These are phyloP conservation scores for Letharia columbiana DNA, from an alignment of 495 filamentous ascomycete genomes.

Conservation along the genomic window DNA sequence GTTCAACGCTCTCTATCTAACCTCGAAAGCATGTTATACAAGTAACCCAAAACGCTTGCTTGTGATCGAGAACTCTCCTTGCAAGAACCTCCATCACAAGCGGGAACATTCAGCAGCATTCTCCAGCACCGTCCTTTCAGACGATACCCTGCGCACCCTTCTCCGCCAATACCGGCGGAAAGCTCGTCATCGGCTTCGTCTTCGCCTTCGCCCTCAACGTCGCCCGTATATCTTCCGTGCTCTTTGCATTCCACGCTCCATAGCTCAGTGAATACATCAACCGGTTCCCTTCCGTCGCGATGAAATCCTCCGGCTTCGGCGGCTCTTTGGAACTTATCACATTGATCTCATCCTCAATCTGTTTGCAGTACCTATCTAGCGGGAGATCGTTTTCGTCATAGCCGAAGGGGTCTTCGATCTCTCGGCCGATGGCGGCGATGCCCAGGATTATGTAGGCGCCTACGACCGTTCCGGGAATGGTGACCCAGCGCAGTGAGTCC, in stretches of 20 bases:
- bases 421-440: constrained; percentile 74
- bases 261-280: constrained; percentile 64
- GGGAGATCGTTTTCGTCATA: constrained; percentile 81
- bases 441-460: constrained; percentile 86
- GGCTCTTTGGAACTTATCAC: constrained; percentile 54
- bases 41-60: too few relatives aligned
- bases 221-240: constrained; percentile 49
- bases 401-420: constrained; percentile 87
- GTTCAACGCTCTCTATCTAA: too few relatives aligned
- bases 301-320: constrained; percentile 50
- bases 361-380: constrained; percentile 65
- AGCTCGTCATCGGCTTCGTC: not conserved
- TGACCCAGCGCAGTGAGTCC: constrained; percentile 54
- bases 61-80: too few relatives aligned
- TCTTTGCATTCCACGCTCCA: constrained; percentile 51
- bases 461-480: constrained; percentile 77
- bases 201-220: constrained; percentile 41
- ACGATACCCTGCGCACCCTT: not conserved
- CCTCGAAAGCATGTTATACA: too few relatives aligned
- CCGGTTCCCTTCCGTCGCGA: constrained; percentile 49
- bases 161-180: not conserved
- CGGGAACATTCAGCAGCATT: too few relatives aligned
- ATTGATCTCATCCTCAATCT: constrained; percentile 64
- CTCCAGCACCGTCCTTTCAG: too few relatives aligned
- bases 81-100: too few relatives aligned